Evolutionary conservation across 257 asterid genomes (phyloP).

Genomic region (Nicotiana paniculata): DNA sequence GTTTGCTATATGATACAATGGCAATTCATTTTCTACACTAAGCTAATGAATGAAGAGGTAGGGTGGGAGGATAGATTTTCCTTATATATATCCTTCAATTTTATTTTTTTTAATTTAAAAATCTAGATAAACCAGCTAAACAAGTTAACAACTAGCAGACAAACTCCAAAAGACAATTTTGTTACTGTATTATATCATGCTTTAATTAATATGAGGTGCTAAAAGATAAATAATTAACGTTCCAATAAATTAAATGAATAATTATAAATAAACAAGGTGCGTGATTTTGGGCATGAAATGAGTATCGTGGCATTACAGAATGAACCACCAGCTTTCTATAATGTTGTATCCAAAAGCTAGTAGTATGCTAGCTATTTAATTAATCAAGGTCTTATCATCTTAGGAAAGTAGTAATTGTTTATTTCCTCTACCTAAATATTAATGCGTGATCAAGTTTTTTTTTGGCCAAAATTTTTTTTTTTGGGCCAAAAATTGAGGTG

Average conservation of each 20-base stretch:
- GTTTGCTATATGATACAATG: background rate
- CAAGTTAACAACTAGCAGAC: background rate
- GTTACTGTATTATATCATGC: background rate
- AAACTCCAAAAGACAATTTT: background rate
- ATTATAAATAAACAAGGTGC: background rate
- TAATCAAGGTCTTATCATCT: background rate
- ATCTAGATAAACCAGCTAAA: background rate
- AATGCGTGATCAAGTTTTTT: no score
- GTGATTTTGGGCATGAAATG: slow-evolving; percentile 20
- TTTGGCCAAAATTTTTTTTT: no score
- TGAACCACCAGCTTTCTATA: background rate
- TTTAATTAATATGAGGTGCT: background rate
- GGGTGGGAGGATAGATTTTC: background rate
- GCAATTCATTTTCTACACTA: background rate
- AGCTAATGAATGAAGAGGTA: background rate
- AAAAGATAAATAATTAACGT: background rate
- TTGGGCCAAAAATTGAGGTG: no score
- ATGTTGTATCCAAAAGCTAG: background rate
- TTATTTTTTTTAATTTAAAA: no score
- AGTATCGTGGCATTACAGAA: background rate
- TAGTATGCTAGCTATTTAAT: background rate
- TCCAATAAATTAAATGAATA: background rate
- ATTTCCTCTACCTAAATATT: background rate
- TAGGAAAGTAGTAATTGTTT: background rate
- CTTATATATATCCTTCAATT: no score